Evolutionary conservation across 1,139 yeast genomes (phyloP), one percentile per base, ranked within the genome.

Genomic region (Nakaseomyces glabratus): DNA sequence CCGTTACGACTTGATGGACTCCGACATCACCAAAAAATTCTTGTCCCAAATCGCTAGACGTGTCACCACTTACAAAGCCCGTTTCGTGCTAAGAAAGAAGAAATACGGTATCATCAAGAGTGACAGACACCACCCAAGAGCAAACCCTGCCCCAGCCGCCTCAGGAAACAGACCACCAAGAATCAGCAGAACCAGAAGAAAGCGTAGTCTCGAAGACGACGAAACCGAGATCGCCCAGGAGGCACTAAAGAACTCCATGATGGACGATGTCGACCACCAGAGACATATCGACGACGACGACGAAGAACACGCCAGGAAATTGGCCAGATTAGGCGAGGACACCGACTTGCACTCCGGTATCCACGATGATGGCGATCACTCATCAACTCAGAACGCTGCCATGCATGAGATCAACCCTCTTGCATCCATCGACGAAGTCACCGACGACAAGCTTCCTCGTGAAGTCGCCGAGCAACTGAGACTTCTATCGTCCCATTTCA

Each of bases 391-490:
- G 36, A 42, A 28, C 42, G 45, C 21, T 14, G 23, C 24, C 3
- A 10, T 38, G 9, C 37, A 42, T 8, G 51, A 46, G 31, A 50
- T 47, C 14, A 40, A 38, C 22, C 28, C 43, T 6, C 34, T 52
- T 16, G 49, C 43, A 4, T 35, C 47, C 3, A 36, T 53, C 20
- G 59, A 53, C 26, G 57, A 52, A 20, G 42, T 45, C 5, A 45
- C 43, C 13, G 58, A 52, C 25, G 58, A 53, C 35, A 52, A 51
- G 37, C 39, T 53, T 29, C 60, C 60, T 14, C 57, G 55, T 24
- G 58, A 55, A 26, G 57, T 55, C 18, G 60, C 60, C 4, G 60
- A 55, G 38, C 60, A 55, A 35, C 35, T 54, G 28, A 51, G 58
- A 40, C 37, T 55, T 15, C 38, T 55, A 30, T 51, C 57, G 8